Base-by-base conservation (phyloP, 2,329 filamentous ascomycete species). In the Fusarium sp. region DNA sequence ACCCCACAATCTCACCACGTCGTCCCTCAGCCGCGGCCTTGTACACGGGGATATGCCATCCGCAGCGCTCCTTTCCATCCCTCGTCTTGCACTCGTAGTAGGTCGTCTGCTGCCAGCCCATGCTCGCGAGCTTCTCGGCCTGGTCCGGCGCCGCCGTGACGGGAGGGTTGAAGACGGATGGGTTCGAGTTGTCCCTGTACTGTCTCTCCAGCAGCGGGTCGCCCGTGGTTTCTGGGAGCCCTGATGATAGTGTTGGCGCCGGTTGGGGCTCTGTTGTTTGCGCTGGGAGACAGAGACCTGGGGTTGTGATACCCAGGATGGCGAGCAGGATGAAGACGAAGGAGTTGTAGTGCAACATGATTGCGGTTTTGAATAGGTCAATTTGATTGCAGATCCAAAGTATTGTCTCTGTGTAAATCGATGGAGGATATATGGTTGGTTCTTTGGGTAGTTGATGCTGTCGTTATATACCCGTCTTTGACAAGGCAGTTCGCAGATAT, bases 11-110 rank as follows among this genome's bases (percentile, higher is more conserved):
- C 64, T 49, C 32, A 41, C 58, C 31, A 58, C 67, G 48, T 5
- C 69, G 63, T 19, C 61, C 64, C 5, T 65, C 66, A 12, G 66
- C 67, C 22, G 48, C 66, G 4, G 53, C 69, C 64, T 74, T 70
- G 42, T 72, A 58, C 1, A 77, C 62, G 1, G 76, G 75, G 11
- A 75, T 70, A 51, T 75, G 75, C 75, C 76, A 78, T 6, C 75
- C 75, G 53, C 75, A 76, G 36, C 71, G 72, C 53, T 73, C 70
- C n/a, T 57, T 43, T 9, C 70, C 72, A 38, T 50, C 72, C 24
- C 70, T 58, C 36, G 73, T 76, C 46, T 55, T 64, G 62, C 76
- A 77, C 38, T 72, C 64, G 53, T 77, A 77, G 53, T 70, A 75
- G 2, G 75, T 77, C 26, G 69, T 70, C 53, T 76, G 74, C 43